Evolutionary conservation across 2,329 filamentous ascomycete species (phyloP), one percentile per base, ranked within the genome.

Genomic region (Cercospora janseana): DNA sequence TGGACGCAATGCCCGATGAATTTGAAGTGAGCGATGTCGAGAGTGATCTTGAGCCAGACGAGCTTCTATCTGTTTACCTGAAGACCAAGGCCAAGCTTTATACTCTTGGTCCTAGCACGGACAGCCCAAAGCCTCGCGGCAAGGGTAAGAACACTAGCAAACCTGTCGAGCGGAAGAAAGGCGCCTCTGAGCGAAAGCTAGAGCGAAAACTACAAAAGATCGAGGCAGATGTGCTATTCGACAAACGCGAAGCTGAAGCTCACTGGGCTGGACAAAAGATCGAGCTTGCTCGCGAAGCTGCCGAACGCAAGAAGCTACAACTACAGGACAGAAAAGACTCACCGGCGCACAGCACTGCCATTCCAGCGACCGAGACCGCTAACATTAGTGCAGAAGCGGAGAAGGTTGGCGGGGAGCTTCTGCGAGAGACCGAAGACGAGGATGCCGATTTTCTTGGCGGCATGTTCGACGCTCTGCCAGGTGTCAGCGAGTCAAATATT

Each of bases 171-270:
- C 51, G 54, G 60, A 43, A 34, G 5, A 49, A 50, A 23, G 63
- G 64, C 12, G 67, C 79, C 16, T 78, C 81, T 54, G 73, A 83
- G 34, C 78, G 79, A 7, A 88, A 83, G 60, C 70, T 95, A 2
- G 77, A 85, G 31, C 82, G 83, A 12, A 94, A 91, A 65, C 72
- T 96, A 29, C 78, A 82, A 28, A 80, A 80, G 54, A 88, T 96
- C 32, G 86, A 93, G 62, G 85, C 81, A 2, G 77, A 79, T 58
- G 64, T 74, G 1, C 62, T 79, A 3, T 78, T 79, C 55, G 75
- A 79, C 52, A 64, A 71, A 50, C 61, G 66, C 4, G 66, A 72
- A 44, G 76, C 75, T 8, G 73, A 77, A 27, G 63, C 65, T 9
- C 65, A 66, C 41, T 79, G 77, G 77, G 64, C 65, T 20, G 63